Evolutionary conservation across 306 rosid species (phyloP).

Genomic region (Aeschynomene evenia): DNA sequence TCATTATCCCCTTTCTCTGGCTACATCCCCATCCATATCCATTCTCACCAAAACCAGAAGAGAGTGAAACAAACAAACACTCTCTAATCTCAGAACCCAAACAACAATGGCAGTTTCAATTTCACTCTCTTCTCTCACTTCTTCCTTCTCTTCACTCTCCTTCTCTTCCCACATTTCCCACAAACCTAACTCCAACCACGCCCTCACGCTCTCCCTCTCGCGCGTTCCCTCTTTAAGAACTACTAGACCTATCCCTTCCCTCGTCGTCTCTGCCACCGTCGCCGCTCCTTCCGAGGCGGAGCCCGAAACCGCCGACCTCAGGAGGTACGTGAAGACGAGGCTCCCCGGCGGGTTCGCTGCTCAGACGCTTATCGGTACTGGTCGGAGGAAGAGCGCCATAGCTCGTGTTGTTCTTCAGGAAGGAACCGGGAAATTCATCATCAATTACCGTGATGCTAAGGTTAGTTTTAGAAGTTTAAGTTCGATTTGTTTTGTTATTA

Average conservation of each 20-base stretch:
- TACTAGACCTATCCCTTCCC: conserved; percentile 18
- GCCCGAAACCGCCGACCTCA: conserved; percentile 61
- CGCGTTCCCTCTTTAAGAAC: not conserved
- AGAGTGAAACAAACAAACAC: not conserved
- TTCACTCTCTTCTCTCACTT: conserved; percentile 55
- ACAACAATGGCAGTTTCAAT: conserved; percentile 69
- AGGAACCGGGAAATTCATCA: conserved; percentile 83
- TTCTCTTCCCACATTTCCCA: conserved; percentile 72
- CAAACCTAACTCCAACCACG: conserved; percentile 39
- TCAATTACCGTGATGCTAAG: conserved; percentile 93
- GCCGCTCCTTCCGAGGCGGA: conserved; percentile 44
- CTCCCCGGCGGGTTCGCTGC: conserved; percentile 98
- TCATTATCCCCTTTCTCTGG: conserved; percentile 33
- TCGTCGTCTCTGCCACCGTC: conserved; percentile 53
- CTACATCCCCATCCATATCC: not conserved
- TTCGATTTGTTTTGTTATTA: not conserved
- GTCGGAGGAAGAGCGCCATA: conserved; percentile 79
- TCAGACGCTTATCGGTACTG: conserved; percentile 76
- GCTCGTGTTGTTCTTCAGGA: conserved; percentile 93
- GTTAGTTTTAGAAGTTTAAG: conserved; percentile 26
- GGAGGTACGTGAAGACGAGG: conserved; percentile 66
- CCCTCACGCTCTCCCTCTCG: conserved; percentile 35
- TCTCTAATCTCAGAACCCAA: not conserved
- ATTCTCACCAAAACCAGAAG: too few species aligned
- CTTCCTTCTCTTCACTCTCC: conserved; percentile 71